Percentiles rank a stretch among this genome's conserved stretches.
These are phyloP conservation scores for Chlamydomonas reinhardtii DNA, from an alignment of 163 green algal genomes.

Conservation along the genomic window DNA sequence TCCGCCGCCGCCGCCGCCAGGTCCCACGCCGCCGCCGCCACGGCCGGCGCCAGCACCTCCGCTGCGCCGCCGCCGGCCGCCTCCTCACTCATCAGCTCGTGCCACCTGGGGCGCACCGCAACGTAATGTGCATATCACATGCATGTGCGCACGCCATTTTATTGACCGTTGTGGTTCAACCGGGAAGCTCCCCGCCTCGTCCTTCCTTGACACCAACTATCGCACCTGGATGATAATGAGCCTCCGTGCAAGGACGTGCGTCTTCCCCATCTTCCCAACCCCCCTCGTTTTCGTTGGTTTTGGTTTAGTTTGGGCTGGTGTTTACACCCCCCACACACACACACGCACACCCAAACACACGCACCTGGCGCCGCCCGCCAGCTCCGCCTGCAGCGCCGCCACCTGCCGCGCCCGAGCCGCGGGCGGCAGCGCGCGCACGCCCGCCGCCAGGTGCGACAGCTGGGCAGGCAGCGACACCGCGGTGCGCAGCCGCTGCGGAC, in stretches of 20 bases:
- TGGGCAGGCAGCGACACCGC: not conserved
- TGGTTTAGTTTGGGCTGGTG: too few species aligned
- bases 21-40: conserved; percentile 25
- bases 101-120: conserved; percentile 11
- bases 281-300: too few species aligned
- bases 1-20: conserved; percentile 42
- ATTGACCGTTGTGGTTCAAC: too few species aligned
- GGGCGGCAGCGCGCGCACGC: conserved; percentile 1
- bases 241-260: too few species aligned
- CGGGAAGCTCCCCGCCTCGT: too few species aligned
- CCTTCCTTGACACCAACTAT: too few species aligned
- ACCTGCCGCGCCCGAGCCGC: conserved; percentile 25
- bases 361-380: not conserved
- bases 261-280: too few species aligned
- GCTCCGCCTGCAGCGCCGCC: conserved; percentile 2
- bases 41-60: not conserved
- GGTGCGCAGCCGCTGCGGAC: conserved; percentile 14
- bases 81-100: not conserved
- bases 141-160: too few species aligned
- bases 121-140: too few species aligned
- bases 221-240: too few species aligned
- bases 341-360: too few species aligned
- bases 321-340: too few species aligned
- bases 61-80: not conserved
- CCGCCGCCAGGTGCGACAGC: conserved; percentile 18